Evolutionary conservation across 2,329 filamentous ascomycete genomes (phyloP), one percentile per base, ranked within the genome.

Genomic region (Didymella lethalis): DNA sequence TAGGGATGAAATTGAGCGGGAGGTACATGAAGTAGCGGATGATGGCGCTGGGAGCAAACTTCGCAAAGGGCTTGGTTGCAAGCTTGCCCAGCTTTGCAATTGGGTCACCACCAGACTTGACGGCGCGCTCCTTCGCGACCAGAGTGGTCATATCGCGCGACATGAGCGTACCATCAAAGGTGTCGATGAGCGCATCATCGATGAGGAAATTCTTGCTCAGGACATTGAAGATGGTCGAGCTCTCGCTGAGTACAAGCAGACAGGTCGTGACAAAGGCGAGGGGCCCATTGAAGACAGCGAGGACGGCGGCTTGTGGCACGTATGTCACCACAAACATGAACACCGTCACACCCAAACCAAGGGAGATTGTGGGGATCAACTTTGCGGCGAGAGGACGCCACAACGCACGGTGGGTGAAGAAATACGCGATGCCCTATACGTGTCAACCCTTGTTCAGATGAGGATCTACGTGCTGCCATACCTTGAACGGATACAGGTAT

Each of bases 291-390:
- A 96, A 90, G 68, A 97, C 88, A 50, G 92, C 84, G 44, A 97
- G 85, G 14, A 97, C 77, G 0, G 92, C 90, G 25, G 92, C 85
- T 80, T 97, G 94, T 0, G 94, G 94, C 8, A 88, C 73, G 75
- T 97, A 97, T 48, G 93, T 90, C 74, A 97, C 88, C 67, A 90
- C 81, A 78, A 98, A 97, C 92, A 97, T 96, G 76, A 86, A 82
- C 11, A 83, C 82, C 1, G 93, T 88, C 45, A 97, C 88, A 44
- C 86, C 85, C 10, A 88, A 77, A 14, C 91, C 92, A 2, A 97
- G 84, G 1, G 85, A 83, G 49, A 96, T 66, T 28, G 89, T 92
- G 2, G 85, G 83, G 2, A 81, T 75, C 34, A 88, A 78, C 51
- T 84, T 84, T n/a, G 81, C 78, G 26, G 81, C 77, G 46, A 90